A percentile compares a stretch with the other conserved stretches of the same genome.
phyloP scores from a whole-genome alignment of 1,284 basidiomycete genomes.

The Thecaphora thlaspeos region DNA sequence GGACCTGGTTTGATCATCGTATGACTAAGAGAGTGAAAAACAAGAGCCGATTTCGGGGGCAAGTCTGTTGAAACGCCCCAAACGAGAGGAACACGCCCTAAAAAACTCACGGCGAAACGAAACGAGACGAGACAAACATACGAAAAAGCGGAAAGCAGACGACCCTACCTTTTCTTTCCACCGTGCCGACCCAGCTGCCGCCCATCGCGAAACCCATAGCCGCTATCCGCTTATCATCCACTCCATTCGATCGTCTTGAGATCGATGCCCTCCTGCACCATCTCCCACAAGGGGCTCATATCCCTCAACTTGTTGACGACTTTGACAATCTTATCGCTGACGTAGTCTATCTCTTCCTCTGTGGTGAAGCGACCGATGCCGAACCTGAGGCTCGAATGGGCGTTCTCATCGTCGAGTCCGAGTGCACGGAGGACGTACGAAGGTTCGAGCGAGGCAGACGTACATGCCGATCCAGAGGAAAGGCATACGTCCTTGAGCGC shows the following conservation, averaged over 20 bases:
- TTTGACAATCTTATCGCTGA: slow-evolving; percentile 80
- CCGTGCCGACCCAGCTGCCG: too few relatives aligned
- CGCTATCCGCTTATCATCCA: slow-evolving; percentile 28
- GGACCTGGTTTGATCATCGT: too few relatives aligned
- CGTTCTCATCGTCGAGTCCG: slow-evolving; percentile 93
- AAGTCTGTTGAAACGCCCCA: too few relatives aligned
- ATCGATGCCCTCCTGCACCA: slow-evolving; percentile 72
- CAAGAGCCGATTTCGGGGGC: too few relatives aligned
- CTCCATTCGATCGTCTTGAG: slow-evolving; percentile 90
- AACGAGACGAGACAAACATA: too few relatives aligned
- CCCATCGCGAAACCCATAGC: too few relatives aligned
- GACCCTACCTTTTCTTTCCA: too few relatives aligned
- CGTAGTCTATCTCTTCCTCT: slow-evolving; percentile 93
- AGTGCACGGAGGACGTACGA: slow-evolving; percentile 96
- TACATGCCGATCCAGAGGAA: slow-evolving; percentile 96
- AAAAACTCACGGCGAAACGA: too few relatives aligned
- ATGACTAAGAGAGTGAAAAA: too few relatives aligned
- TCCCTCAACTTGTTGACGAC: slow-evolving; percentile 76
- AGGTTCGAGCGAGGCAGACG: slow-evolving; percentile 95
- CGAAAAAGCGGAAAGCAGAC: too few relatives aligned
- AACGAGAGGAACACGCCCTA: too few relatives aligned
- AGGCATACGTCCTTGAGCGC: slow-evolving; percentile 95
- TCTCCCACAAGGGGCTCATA: slow-evolving; percentile 62
- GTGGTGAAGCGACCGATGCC: slow-evolving; percentile 98
- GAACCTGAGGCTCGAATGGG: slow-evolving; percentile 95